These are phyloP conservation scores for Pyrrhoderma noxium DNA, from an alignment of 1,284 basidiomycete species.

Conservation along the genomic window DNA sequence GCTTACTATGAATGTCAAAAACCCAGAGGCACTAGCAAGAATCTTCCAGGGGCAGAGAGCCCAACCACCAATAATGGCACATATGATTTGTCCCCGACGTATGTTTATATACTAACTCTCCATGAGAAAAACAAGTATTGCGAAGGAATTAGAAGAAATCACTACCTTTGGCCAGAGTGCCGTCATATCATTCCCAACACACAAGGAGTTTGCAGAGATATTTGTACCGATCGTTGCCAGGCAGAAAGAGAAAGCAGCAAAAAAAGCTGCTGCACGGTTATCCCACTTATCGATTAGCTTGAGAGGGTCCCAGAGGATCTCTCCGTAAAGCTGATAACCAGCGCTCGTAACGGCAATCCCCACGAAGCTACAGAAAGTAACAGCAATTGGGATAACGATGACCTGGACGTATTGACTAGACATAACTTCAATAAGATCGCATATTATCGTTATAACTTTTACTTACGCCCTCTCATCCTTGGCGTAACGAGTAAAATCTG, in stretches of 20 bases:
- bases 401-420: conserved; percentile 61
- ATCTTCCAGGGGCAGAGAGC: conserved; percentile 54
- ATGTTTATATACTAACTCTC: conserved; percentile 57
- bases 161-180: conserved; percentile 47
- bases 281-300: conserved; percentile 60
- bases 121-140: conserved; percentile 21
- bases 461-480: conserved; percentile 50
- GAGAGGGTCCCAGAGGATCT: conserved; percentile 41
- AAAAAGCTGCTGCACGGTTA: conserved; percentile 74
- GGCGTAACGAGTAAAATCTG: conserved; percentile 65
- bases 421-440: background rate
- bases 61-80: conserved; percentile 66
- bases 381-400: conserved; percentile 59
- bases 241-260: conserved; percentile 60
- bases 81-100: conserved; percentile 64
- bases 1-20: conserved; percentile 41
- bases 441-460: background rate
- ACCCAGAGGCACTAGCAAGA: conserved; percentile 40
- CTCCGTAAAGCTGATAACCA: conserved; percentile 53
- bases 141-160: background rate
- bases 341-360: conserved; percentile 65
- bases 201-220: conserved; percentile 69
- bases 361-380: conserved; percentile 50
- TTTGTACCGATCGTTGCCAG: conserved; percentile 69
- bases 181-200: conserved; percentile 73